Percentiles rank a stretch among this genome's conserved stretches.
phyloP scores from a whole-genome alignment of 1,284 basidiomycete species.

The Leccinum subspadiceum region DNA sequence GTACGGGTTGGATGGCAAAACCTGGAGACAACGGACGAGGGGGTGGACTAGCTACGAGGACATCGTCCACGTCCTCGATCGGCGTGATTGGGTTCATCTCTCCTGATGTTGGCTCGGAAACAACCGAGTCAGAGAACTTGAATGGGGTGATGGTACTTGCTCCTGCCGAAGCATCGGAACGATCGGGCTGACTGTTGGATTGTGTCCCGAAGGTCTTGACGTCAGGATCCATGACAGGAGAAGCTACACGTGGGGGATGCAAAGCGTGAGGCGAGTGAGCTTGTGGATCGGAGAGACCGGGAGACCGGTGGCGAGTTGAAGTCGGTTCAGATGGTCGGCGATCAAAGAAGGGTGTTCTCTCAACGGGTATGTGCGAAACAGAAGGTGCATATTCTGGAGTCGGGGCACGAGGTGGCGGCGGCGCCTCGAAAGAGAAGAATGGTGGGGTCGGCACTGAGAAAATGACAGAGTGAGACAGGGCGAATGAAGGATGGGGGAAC shows the following conservation, averaged over 20 bases:
- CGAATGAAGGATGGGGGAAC: neutral
- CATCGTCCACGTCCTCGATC: neutral
- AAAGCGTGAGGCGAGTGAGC: neutral
- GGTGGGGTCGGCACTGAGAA: conserved; percentile 7
- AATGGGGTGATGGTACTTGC: neutral
- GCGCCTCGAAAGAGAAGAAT: neutral
- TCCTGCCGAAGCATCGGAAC: neutral
- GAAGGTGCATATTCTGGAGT: neutral
- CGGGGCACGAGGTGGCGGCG: neutral
- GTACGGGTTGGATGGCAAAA: neutral
- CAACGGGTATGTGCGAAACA: neutral
- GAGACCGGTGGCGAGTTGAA: neutral
- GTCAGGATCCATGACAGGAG: conserved; percentile 10
- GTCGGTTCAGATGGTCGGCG: neutral
- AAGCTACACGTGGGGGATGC: neutral
- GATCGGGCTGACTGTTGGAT: neutral
- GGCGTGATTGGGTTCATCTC: neutral
- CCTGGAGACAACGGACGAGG: conserved; percentile 4
- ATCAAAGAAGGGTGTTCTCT: neutral
- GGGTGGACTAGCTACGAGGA: neutral
- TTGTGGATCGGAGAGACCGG: conserved; percentile 1
- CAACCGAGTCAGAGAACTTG: neutral
- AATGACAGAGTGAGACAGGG: conserved; percentile 10
- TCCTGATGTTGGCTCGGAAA: neutral
- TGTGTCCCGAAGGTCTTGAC: conserved; percentile 6